Evolutionary conservation across 75 land plant genomes (phyloP).

Genomic region (Pinus tabuliformis): DNA sequence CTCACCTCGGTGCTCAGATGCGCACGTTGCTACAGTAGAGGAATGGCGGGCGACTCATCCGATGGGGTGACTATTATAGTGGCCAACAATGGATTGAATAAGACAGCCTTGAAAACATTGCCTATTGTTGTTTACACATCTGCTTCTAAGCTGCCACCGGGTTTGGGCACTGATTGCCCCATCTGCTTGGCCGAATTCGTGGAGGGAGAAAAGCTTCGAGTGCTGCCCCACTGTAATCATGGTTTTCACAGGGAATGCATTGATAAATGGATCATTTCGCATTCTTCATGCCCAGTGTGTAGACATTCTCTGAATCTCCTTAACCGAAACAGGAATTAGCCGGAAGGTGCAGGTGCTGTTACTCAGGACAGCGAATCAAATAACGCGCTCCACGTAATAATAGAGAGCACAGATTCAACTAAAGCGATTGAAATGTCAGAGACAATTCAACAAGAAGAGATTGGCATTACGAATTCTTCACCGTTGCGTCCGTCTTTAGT

Average conservation of each 20-base stretch:
- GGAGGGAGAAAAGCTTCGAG: conserved; percentile 31
- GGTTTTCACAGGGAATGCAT: conserved; percentile 69
- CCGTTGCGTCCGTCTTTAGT: no score
- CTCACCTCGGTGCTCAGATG: conserved; percentile 46
- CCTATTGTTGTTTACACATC: conserved; percentile 27
- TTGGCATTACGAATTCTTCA: no score
- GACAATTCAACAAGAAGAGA: no score
- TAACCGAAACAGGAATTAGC: no score
- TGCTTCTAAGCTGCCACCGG: neutral
- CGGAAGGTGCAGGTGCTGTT: no score
- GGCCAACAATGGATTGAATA: conserved; percentile 10
- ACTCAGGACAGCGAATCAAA: no score
- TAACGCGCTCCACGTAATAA: no score
- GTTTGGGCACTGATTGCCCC: conserved; percentile 29
- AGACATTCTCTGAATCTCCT: neutral
- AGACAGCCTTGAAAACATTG: conserved; percentile 2
- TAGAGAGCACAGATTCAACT: no score
- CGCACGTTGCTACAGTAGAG: conserved; percentile 33
- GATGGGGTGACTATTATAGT: conserved; percentile 14
- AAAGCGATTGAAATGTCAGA: no score
- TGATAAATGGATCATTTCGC: conserved; percentile 65
- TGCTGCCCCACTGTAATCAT: conserved; percentile 70
- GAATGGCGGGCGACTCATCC: conserved; percentile 11
- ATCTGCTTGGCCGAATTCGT: conserved; percentile 66
- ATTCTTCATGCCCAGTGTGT: conserved; percentile 72